phyloP scores from a whole-genome alignment of 441 rosid genomes.

The Populus tomentosa region DNA sequence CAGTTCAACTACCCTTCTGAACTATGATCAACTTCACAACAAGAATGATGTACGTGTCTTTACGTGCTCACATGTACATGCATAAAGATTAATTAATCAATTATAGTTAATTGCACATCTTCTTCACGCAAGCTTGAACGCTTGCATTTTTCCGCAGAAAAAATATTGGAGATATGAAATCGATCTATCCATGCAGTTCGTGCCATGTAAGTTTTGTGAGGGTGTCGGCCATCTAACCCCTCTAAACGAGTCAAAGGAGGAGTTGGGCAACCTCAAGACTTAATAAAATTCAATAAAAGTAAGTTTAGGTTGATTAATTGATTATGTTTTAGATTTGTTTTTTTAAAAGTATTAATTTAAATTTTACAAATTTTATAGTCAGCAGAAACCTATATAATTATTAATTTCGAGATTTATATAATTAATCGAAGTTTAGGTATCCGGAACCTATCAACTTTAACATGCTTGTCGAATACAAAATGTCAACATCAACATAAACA shows the following conservation, averaged over 20 bases:
- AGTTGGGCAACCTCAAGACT: neutral
- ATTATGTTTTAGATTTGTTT: too few relatives aligned
- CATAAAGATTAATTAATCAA: neutral
- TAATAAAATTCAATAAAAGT: too few relatives aligned
- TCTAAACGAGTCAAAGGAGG: neutral
- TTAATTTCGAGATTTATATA: too few relatives aligned
- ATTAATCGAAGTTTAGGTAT: too few relatives aligned
- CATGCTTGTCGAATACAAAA: neutral
- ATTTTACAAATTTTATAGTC: too few relatives aligned
- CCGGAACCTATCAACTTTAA: neutral
- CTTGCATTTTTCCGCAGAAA: neutral
- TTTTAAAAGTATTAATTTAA: too few relatives aligned
- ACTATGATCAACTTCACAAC: neutral
- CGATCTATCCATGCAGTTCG: neutral
- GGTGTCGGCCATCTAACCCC: neutral
- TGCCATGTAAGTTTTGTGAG: neutral
- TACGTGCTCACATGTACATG: neutral
- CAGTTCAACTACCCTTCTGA: constrained; percentile 15
- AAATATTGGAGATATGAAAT: neutral
- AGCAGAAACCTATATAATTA: too few relatives aligned
- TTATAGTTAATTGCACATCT: too few relatives aligned
- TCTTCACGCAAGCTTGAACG: too few relatives aligned
- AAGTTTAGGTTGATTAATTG: too few relatives aligned
- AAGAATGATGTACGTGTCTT: neutral
- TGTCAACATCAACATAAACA: neutral